Conservation (phyloP, 306 rosid species). For the Trifolium subterraneum region DNA sequence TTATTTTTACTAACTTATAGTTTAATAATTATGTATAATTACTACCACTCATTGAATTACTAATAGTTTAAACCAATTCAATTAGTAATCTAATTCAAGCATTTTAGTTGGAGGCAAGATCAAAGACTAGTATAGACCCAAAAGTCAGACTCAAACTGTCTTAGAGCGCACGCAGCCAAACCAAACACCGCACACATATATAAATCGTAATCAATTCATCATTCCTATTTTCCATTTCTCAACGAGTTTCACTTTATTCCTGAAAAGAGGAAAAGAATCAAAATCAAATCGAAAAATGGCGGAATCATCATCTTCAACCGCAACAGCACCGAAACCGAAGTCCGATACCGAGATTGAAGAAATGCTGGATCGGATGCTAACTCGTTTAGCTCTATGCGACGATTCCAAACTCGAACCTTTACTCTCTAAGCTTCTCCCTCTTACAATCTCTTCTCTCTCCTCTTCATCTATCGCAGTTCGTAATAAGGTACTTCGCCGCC, state of each 20-base stretch:
- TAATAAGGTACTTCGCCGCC: conserved; percentile 60
- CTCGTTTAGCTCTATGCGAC: conserved; percentile 90
- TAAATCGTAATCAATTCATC: neutral
- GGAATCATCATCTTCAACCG: conserved; percentile 54
- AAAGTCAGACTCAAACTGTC: neutral
- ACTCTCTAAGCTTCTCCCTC: conserved; percentile 85
- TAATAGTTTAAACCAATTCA: too few species aligned
- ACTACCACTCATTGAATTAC: too few species aligned
- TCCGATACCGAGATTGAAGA: conserved; percentile 74
- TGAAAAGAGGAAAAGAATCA: neutral
- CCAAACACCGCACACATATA: conserved; percentile 3
- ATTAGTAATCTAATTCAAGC: too few species aligned
- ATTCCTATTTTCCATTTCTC: neutral
- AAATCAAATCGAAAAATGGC: conserved; percentile 60
- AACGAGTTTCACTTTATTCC: neutral
- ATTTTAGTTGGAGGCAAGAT: neutral
- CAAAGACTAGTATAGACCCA: neutral
- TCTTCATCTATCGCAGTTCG: conserved; percentile 68
- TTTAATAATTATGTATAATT: too few species aligned
- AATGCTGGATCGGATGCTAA: conserved; percentile 84
- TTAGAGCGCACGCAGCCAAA: conserved; percentile 10
- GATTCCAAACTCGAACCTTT: conserved; percentile 84
- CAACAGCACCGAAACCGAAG: conserved; percentile 45
- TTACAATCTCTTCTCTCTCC: conserved; percentile 81
- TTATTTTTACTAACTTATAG: too few species aligned